phyloP scores from a whole-genome alignment of 225 moss, liverwort and hornwort species.

The Rhytidiadelphus loreus region DNA sequence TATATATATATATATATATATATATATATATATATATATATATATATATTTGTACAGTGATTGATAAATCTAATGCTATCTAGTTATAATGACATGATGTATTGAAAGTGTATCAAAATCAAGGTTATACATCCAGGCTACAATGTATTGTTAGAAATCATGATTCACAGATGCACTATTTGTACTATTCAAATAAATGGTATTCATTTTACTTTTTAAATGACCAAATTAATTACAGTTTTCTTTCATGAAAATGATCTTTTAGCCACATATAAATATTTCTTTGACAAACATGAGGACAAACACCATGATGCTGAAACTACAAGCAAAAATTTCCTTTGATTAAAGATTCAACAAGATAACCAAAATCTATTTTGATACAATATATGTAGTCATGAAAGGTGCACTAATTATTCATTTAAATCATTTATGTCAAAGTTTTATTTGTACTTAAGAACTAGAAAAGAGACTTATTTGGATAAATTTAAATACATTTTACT shows the following conservation, averaged over 20 bases:
- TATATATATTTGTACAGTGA: no score
- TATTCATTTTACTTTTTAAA: neutral
- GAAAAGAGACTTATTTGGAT: neutral
- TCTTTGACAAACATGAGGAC: fast-evolving
- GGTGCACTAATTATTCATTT: neutral
- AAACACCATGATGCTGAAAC: neutral
- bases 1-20: no score
- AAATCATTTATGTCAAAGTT: neutral
- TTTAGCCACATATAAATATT: neutral
- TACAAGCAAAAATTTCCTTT: neutral
- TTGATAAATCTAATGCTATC: neutral
- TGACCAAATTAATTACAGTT: neutral
- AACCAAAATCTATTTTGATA: neutral
- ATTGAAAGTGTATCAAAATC: neutral
- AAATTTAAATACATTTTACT: neutral
- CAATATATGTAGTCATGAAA: neutral
- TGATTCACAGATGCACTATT: neutral
- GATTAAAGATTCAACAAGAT: neutral
- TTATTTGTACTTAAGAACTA: neutral
- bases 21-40: no score
- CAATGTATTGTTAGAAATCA: neutral
- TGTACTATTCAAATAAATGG: neutral
- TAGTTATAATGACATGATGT: neutral
- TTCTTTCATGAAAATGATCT: neutral
- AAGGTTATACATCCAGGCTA: neutral